Percentiles rank a stretch among this genome's conserved stretches.
phyloP scores from a whole-genome alignment of 192 early-diverging fungal species.

The Coemansia javaensis region DNA sequence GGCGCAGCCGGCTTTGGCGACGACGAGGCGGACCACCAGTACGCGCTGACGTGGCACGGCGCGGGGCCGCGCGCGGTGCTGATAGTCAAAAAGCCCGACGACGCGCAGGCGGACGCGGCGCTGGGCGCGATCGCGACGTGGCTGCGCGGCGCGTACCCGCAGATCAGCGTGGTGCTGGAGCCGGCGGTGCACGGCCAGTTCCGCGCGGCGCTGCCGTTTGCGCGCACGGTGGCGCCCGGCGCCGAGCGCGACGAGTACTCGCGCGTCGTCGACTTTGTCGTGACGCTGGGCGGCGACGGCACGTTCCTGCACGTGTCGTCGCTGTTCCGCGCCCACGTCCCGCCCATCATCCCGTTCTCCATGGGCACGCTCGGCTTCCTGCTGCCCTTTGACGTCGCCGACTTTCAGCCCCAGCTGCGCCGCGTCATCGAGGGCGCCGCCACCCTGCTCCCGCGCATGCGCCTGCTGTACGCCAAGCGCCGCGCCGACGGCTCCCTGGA shows the following conservation, averaged over 20 bases:
- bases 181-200: constrained; percentile 58
- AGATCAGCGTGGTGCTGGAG: constrained; percentile 69
- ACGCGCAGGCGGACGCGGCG: constrained; percentile 59
- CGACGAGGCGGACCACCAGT: constrained; percentile 27
- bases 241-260: constrained; percentile 59
- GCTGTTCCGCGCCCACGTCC: constrained; percentile 67
- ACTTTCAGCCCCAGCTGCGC: constrained; percentile 57
- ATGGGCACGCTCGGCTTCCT: constrained; percentile 89
- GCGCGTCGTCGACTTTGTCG: constrained; percentile 71
- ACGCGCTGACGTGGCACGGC: constrained; percentile 13
- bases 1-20: constrained; percentile 1
- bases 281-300: constrained; percentile 93
- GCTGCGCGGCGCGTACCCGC: constrained; percentile 61
- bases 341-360: constrained; percentile 91
- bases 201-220: constrained; percentile 17
- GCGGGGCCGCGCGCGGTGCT: constrained; percentile 65
- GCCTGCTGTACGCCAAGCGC: constrained; percentile 65
- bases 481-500: constrained; percentile 52
- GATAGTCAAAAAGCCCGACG: constrained; percentile 77
- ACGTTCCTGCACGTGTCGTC: constrained; percentile 85
- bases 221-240: constrained; percentile 23
- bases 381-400: constrained; percentile 72
- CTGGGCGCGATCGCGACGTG: constrained; percentile 65
- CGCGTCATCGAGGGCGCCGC: constrained; percentile 62
- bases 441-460: constrained; percentile 72